Evolutionary conservation across 1,284 basidiomycete genomes (phyloP).

Genomic region (Dichomitus squalens): DNA sequence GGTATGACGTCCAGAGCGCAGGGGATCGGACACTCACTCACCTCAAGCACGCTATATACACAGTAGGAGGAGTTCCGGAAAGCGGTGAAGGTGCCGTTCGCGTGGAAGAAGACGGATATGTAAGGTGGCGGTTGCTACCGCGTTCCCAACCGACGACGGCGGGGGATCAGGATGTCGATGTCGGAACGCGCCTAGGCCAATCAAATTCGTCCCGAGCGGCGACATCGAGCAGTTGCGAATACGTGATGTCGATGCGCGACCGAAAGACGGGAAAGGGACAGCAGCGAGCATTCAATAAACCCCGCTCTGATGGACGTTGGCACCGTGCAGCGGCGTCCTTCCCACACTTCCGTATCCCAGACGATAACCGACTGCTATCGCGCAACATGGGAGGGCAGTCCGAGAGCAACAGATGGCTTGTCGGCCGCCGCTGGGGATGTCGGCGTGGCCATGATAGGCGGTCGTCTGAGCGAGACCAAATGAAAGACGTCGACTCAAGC

Average conservation of each 20-base stretch:
- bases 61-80: not conserved
- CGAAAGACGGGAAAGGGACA: not conserved
- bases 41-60: not conserved
- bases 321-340: not conserved
- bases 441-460: not conserved
- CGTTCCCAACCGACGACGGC: not conserved
- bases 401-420: not conserved
- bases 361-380: not conserved
- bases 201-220: not conserved
- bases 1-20: not conserved
- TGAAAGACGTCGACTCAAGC: not conserved
- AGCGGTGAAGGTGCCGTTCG: not conserved
- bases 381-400: not conserved
- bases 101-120: not conserved
- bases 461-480: not conserved
- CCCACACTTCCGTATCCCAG: constrained; percentile 3
- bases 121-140: not conserved
- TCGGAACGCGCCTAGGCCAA: too few relatives aligned
- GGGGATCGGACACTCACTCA: too few relatives aligned
- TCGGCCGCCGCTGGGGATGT: not conserved
- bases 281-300: not conserved
- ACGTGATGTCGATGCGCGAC: not conserved
- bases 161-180: not conserved
- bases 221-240: not conserved
- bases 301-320: not conserved